phyloP scores from a whole-genome alignment of 176 grass and related monocot genomes.

The Bolboschoenus planiculmis region DNA sequence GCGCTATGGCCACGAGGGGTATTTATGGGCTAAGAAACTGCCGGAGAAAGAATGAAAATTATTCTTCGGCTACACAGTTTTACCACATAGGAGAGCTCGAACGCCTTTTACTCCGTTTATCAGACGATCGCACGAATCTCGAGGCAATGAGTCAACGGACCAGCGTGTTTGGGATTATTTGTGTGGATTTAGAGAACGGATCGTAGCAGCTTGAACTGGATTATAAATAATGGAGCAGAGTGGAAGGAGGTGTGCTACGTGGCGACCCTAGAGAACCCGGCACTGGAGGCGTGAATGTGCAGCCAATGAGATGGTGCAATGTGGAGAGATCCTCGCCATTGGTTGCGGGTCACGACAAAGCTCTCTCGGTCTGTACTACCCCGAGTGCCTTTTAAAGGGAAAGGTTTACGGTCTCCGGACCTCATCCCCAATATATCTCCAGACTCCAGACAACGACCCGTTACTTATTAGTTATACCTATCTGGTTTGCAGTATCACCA shows the following conservation, averaged over 20 bases:
- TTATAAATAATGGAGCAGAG: neutral
- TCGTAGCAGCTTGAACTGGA: neutral
- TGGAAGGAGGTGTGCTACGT: conserved; percentile 2
- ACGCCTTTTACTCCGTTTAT: neutral
- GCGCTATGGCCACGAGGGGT: neutral
- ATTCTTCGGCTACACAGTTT: neutral
- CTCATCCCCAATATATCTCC: neutral
- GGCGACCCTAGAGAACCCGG: conserved; percentile 2
- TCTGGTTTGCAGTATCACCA: too few relatives aligned
- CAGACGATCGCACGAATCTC: neutral
- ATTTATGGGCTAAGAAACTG: neutral
- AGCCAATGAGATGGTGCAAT: neutral
- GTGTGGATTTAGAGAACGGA: neutral
- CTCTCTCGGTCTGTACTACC: neutral
- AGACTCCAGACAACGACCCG: too few relatives aligned
- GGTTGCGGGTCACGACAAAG: neutral
- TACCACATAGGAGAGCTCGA: neutral
- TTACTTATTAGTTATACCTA: too few relatives aligned
- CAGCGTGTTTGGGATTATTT: neutral
- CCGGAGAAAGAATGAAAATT: neutral
- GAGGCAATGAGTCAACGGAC: neutral
- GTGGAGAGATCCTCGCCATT: conserved; percentile 16
- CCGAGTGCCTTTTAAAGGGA: neutral
- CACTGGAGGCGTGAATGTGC: neutral
- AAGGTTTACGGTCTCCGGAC: neutral